These are phyloP conservation scores for Lumnitzera littorea DNA, from an alignment of 345 rosid species.

Conservation along the genomic window DNA sequence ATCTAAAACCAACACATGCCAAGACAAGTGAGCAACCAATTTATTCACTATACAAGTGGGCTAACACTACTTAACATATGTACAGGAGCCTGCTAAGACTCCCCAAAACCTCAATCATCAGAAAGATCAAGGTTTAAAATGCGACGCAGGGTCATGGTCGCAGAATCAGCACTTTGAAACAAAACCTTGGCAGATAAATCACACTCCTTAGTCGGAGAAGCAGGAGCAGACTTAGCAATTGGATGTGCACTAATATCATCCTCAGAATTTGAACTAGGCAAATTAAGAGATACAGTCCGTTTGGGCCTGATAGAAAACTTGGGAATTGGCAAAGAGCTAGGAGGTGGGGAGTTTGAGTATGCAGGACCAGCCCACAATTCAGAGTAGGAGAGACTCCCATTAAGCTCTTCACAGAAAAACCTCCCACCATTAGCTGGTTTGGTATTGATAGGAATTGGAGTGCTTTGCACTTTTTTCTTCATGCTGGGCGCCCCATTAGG, in stretches of 20 bases:
- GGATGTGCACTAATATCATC: conserved; percentile 30
- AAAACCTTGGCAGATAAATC: conserved; percentile 29
- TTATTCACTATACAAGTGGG: conserved; percentile 33
- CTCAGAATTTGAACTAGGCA: conserved; percentile 28
- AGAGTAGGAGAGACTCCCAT: conserved; percentile 36
- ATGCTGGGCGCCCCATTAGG: conserved; percentile 9
- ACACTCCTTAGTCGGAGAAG: conserved; percentile 66
- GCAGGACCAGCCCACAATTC: conserved; percentile 99
- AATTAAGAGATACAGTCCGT: conserved; percentile 53
- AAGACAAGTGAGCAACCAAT: conserved; percentile 25
- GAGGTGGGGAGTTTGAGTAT: conserved; percentile 91
- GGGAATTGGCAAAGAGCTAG: conserved; percentile 89
- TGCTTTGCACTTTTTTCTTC: conserved; percentile 24
- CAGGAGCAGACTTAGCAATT: conserved; percentile 73
- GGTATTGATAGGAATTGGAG: conserved; percentile 44
- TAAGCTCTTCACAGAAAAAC: conserved; percentile 23
- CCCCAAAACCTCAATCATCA: conserved; percentile 45
- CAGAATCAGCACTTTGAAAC: conserved; percentile 58
- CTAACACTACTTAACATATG: conserved; percentile 44
- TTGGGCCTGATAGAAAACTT: conserved; percentile 66
- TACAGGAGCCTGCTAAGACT: conserved; percentile 32
- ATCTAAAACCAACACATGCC: conserved; percentile 24
- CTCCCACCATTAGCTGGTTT: conserved; percentile 17
- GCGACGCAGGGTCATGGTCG: conserved; percentile 85
- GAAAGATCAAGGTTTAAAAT: conserved; percentile 76